These are phyloP conservation scores for Aspergillus brasiliensis DNA, from an alignment of 2,329 filamentous ascomycete species.

Conservation along the genomic window DNA sequence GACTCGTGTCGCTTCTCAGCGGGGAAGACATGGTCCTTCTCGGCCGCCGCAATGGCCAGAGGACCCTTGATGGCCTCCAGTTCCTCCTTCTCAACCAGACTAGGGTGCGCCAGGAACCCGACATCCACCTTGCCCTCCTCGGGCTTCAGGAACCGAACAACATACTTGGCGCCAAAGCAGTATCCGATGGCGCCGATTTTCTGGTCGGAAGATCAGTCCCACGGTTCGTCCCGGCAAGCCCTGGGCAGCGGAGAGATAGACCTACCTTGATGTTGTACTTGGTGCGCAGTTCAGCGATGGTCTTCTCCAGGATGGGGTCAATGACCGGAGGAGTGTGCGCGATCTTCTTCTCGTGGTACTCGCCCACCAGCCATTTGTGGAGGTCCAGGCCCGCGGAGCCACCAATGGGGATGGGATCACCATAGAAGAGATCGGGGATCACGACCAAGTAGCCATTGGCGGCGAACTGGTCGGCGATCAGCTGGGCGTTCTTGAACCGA, in stretches of 20 bases:
- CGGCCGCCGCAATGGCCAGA: conserved; percentile 62
- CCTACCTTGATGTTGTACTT: conserved; percentile 13
- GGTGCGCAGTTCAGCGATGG: conserved; percentile 30
- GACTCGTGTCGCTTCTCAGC: conserved; percentile 61
- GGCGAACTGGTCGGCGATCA: conserved; percentile 71
- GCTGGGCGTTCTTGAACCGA: conserved; percentile 54
- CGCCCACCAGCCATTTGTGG: conserved; percentile 49
- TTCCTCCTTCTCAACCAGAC: conserved; percentile 67
- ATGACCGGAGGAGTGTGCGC: conserved; percentile 46
- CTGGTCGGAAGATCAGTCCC: neutral
- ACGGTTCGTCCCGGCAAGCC: neutral
- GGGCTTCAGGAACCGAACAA: conserved; percentile 65
- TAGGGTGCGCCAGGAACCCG: conserved; percentile 72
- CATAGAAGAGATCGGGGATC: conserved; percentile 68
- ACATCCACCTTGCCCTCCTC: conserved; percentile 60
- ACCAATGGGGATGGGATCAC: conserved; percentile 61
- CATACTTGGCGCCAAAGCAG: conserved; percentile 53
- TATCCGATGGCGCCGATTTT: conserved; percentile 10
- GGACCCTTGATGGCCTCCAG: conserved; percentile 64
- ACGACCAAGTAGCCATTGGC: conserved; percentile 68
- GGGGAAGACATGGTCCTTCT: conserved; percentile 66
- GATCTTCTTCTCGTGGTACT: conserved; percentile 27
- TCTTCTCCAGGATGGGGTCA: conserved; percentile 53
- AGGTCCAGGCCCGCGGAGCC: conserved; percentile 51
- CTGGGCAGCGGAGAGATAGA: neutral